Conservation (phyloP, 768 basidiomycete genomes). For the Trametes elegans region DNA sequence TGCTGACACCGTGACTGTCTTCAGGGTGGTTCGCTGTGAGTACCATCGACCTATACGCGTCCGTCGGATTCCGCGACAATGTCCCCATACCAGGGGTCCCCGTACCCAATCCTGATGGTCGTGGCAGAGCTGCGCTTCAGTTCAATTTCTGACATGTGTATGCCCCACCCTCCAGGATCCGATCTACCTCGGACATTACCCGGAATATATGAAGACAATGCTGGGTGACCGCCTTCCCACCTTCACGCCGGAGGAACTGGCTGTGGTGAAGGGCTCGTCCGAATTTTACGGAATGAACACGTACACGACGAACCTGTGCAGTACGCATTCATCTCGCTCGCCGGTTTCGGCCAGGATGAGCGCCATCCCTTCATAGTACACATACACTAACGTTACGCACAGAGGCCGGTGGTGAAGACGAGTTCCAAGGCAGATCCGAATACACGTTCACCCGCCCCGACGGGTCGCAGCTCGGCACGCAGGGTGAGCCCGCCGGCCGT, state of each 20-base stretch:
- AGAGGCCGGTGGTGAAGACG: slow-evolving; percentile 65
- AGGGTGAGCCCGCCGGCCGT: slow-evolving; percentile 41
- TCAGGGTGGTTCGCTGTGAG: slow-evolving; percentile 57
- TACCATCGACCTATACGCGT: not conserved
- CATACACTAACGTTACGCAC: not conserved
- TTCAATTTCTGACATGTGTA: not conserved
- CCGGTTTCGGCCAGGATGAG: no score
- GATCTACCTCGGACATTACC: slow-evolving; percentile 74
- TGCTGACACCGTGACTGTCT: slow-evolving; percentile 12
- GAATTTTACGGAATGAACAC: slow-evolving; percentile 80
- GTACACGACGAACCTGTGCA: slow-evolving; percentile 62
- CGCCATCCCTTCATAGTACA: not conserved
- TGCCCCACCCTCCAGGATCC: slow-evolving; percentile 45
- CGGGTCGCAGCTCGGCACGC: slow-evolving; percentile 63
- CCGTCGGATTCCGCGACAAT: not conserved
- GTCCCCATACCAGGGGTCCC: not conserved
- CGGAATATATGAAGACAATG: slow-evolving; percentile 58
- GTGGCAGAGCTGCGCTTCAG: not conserved
- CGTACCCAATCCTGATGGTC: no score
- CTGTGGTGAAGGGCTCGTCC: slow-evolving; percentile 61
- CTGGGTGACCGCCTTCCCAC: slow-evolving; percentile 56
- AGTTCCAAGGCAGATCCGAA: slow-evolving; percentile 65
- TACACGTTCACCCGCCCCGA: slow-evolving; percentile 70
- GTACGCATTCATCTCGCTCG: slow-evolving; percentile 19
- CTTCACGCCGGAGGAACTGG: slow-evolving; percentile 57